Evolutionary conservation across 179 eudicot species (phyloP).

Genomic region (Silene noctiflora): DNA sequence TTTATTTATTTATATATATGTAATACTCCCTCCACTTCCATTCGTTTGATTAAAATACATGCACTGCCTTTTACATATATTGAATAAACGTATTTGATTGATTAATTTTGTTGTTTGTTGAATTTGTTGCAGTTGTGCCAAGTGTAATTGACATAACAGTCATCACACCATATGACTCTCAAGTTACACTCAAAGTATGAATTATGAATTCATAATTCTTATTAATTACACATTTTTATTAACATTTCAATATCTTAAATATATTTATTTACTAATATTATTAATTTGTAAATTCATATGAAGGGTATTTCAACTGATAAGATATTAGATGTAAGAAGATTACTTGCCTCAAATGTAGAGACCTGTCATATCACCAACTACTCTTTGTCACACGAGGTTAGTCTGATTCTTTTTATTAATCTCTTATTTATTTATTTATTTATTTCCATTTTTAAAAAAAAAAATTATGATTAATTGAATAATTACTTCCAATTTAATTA

Average conservation of each 20-base stretch:
- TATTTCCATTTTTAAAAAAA: too few relatives aligned
- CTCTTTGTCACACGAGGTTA: constrained; percentile 83
- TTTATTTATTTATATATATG: too few relatives aligned
- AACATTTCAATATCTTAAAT: too few relatives aligned
- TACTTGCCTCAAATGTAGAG: constrained; percentile 69
- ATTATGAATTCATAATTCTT: too few relatives aligned
- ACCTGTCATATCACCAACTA: constrained; percentile 90
- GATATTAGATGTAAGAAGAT: constrained; percentile 76
- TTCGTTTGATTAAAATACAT: too few relatives aligned
- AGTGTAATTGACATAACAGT: constrained; percentile 72
- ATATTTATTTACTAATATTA: too few relatives aligned
- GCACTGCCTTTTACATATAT: too few relatives aligned
- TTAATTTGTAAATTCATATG: constrained; percentile 5
- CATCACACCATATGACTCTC: constrained; percentile 76
- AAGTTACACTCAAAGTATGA: constrained; percentile 71
- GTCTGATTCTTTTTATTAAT: constrained; percentile 4
- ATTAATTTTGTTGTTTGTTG: constrained; percentile 9
- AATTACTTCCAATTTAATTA: too few relatives aligned
- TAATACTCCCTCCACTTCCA: too few relatives aligned
- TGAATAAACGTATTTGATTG: background rate
- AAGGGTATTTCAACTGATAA: constrained; percentile 96
- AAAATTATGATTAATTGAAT: background rate
- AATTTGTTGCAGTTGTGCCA: constrained; percentile 67
- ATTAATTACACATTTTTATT: background rate
- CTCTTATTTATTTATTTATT: background rate